Evolutionary conservation across 2,329 filamentous ascomycete species (phyloP).

Genomic region (Arthrobotrys entomopaga): DNA sequence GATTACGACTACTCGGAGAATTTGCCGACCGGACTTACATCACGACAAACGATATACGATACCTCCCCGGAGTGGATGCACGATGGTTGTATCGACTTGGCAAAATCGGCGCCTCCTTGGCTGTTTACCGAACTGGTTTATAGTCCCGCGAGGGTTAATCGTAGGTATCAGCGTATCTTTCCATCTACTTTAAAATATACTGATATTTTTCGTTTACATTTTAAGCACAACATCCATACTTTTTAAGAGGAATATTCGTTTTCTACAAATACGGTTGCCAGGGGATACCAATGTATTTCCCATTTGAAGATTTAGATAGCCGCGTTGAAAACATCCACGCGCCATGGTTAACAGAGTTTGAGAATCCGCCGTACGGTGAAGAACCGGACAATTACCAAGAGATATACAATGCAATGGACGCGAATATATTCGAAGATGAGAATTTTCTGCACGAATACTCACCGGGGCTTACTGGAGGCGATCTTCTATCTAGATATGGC

Average conservation of each 20-base stretch:
- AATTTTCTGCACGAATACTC: not conserved
- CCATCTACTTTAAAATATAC: not conserved
- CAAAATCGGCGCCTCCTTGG: slow-evolving; percentile 8
- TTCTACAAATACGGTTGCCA: slow-evolving; percentile 2
- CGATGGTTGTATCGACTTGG: slow-evolving; percentile 20
- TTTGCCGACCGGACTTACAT: not conserved
- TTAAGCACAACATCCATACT: slow-evolving; percentile 21
- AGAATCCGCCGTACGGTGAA: slow-evolving; percentile 12
- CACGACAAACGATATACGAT: slow-evolving; percentile 7
- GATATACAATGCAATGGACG: not conserved
- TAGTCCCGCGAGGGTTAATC: slow-evolving; percentile 16
- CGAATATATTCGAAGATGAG: not conserved
- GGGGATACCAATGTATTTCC: not conserved
- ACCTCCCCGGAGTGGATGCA: slow-evolving; percentile 19
- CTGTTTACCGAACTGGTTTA: slow-evolving; percentile 1
- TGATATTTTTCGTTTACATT: not conserved
- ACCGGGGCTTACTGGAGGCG: not conserved
- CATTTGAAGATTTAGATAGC: not conserved
- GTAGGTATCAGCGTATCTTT: not conserved
- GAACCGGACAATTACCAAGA: not conserved
- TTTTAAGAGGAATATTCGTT: slow-evolving; percentile 2
- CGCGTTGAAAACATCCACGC: not conserved
- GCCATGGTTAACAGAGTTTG: not conserved
- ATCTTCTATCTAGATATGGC: not conserved
- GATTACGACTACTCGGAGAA: not conserved